These are phyloP conservation scores for Myriosclerotinia curreyana DNA, from an alignment of 2,329 filamentous ascomycete genomes.

Conservation along the genomic window DNA sequence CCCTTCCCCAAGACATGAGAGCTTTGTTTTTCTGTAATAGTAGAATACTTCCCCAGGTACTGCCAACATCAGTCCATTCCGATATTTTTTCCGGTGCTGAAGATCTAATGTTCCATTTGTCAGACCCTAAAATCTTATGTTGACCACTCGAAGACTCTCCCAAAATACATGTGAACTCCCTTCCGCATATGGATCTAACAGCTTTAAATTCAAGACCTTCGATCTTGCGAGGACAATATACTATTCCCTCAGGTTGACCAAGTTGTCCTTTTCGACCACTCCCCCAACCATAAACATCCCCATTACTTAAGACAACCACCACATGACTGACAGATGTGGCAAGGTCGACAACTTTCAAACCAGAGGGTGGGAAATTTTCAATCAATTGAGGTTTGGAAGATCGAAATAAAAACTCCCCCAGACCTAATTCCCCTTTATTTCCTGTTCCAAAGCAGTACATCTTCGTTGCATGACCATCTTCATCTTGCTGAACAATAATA, in stretches of 20 bases:
- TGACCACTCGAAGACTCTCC: conserved; percentile 54
- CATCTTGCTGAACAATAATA: conserved; percentile 54
- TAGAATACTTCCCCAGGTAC: conserved; percentile 81
- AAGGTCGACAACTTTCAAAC: conserved; percentile 59
- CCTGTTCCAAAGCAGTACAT: conserved; percentile 66
- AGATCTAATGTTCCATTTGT: conserved; percentile 69
- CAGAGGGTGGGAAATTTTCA: conserved; percentile 60
- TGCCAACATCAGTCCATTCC: conserved; percentile 65
- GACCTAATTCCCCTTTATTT: conserved; percentile 68
- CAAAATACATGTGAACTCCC: conserved; percentile 79
- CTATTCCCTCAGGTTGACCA: conserved; percentile 54
- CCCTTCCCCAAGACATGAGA: conserved; percentile 73
- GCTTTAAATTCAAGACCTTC: conserved; percentile 59
- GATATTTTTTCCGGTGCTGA: conserved; percentile 51
- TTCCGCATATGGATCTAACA: conserved; percentile 68
- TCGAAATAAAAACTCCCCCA: conserved; percentile 52
- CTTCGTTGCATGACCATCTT: conserved; percentile 43
- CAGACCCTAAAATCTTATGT: conserved; percentile 65
- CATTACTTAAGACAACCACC: conserved; percentile 69
- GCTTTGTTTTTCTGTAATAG: conserved; percentile 60
- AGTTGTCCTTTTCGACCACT: conserved; percentile 82
- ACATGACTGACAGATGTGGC: conserved; percentile 76
- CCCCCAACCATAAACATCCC: conserved; percentile 84
- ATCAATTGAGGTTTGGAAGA: conserved; percentile 51
- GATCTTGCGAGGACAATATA: conserved; percentile 62